Evolutionary conservation across 768 basidiomycete genomes (phyloP).

Genomic region (Suillus paluster): DNA sequence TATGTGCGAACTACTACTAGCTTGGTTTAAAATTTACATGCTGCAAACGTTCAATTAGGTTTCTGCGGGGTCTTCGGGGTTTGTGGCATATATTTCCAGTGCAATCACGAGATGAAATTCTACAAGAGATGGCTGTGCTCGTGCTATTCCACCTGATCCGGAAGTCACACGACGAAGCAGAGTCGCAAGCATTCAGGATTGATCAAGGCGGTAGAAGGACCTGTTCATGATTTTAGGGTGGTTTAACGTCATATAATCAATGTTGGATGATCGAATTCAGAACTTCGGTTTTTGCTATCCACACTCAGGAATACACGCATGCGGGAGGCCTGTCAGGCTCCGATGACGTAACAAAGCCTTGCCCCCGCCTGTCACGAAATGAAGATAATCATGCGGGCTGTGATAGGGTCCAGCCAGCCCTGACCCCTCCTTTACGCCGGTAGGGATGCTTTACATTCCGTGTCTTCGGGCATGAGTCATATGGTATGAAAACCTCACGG

Average conservation of each 20-base stretch:
- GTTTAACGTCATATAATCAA: not conserved
- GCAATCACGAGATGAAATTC: not conserved
- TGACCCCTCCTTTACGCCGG: too few species aligned
- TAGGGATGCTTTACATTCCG: too few species aligned
- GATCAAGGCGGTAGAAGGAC: not conserved
- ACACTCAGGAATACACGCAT: too few species aligned
- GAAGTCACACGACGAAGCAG: not conserved
- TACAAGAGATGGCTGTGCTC: too few species aligned
- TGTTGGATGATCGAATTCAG: not conserved
- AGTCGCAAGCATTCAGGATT: not conserved
- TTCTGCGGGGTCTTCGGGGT: not conserved
- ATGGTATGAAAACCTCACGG: too few species aligned
- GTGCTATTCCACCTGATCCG: too few species aligned
- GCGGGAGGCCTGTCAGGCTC: too few species aligned
- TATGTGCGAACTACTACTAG: not conserved
- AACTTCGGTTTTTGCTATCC: not conserved
- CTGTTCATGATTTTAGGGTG: not conserved
- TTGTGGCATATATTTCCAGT: not conserved
- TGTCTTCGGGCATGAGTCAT: too few species aligned
- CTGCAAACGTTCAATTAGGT: slow-evolving; percentile 1
- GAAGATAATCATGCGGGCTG: too few species aligned
- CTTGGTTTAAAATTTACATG: not conserved
- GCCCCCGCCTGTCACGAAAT: too few species aligned
- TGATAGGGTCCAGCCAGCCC: too few species aligned
- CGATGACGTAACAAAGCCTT: too few species aligned